These are phyloP conservation scores for Microbotryomycetes sp. DNA, from an alignment of 1,284 basidiomycete species.

Conservation along the genomic window DNA sequence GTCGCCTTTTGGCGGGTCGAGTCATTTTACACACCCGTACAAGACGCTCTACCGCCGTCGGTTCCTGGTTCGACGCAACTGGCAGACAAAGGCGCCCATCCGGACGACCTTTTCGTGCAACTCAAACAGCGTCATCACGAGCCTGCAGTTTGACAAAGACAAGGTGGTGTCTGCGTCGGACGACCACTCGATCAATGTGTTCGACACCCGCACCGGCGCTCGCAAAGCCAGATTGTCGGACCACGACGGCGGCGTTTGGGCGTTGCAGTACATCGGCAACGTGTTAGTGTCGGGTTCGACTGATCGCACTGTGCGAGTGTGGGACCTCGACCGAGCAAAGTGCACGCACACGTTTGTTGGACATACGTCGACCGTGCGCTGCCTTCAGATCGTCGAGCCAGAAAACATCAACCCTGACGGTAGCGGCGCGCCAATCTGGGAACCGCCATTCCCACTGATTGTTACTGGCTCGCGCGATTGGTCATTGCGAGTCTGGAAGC, in stretches of 20 bases:
- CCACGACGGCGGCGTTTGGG: constrained; percentile 94
- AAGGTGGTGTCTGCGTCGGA: constrained; percentile 93
- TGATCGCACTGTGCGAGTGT: constrained; percentile 86
- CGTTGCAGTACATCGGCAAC: constrained; percentile 62
- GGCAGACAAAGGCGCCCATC: constrained; percentile 56
- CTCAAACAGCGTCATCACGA: constrained; percentile 70
- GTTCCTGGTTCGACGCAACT: constrained; percentile 65
- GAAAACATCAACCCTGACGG: constrained; percentile 50
- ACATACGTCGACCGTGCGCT: constrained; percentile 86
- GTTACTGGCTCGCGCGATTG: constrained; percentile 90
- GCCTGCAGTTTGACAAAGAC: constrained; percentile 81
- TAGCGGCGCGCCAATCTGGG: constrained; percentile 43
- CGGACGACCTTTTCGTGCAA: constrained; percentile 73
- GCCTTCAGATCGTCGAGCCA: constrained; percentile 80
- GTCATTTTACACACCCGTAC: constrained; percentile 61
- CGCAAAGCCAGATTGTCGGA: constrained; percentile 68
- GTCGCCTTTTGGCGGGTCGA: constrained; percentile 6
- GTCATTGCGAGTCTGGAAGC: constrained; percentile 78
- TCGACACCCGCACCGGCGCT: constrained; percentile 70
- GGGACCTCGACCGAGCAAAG: constrained; percentile 70
- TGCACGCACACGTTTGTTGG: constrained; percentile 88
- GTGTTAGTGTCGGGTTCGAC: constrained; percentile 87
- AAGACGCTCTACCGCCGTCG: constrained; percentile 80
- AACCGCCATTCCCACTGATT: constrained; percentile 58
- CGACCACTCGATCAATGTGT: constrained; percentile 87